These are phyloP conservation scores for Avena sativa DNA, from an alignment of 176 grass and related monocot species.

Conservation along the genomic window DNA sequence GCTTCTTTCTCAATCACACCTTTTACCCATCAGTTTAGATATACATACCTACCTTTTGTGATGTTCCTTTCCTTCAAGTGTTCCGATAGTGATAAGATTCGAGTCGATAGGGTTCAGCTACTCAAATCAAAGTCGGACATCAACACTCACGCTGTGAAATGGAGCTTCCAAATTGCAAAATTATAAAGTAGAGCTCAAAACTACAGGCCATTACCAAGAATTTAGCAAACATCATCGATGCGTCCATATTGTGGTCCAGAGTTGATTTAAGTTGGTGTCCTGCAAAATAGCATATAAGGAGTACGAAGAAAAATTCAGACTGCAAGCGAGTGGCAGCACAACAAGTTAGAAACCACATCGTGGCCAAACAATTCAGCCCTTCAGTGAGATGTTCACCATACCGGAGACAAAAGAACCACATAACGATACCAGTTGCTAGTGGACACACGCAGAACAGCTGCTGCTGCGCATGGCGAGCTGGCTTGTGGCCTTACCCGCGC, in stretches of 20 bases:
- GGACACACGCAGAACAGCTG: too few relatives aligned
- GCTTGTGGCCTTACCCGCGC: too few relatives aligned
- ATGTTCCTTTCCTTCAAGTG: too few relatives aligned
- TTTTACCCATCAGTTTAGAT: too few relatives aligned
- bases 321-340: neutral
- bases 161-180: neutral
- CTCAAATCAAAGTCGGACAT: neutral
- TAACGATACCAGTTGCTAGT: too few relatives aligned
- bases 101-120: too few relatives aligned
- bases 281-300: constrained; percentile 10
- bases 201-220: constrained; percentile 65
- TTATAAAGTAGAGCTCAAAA: neutral
- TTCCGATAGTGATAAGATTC: too few relatives aligned
- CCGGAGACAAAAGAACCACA: too few relatives aligned
- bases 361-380: constrained; percentile 77
- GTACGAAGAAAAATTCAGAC: neutral
- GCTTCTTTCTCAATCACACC: too few relatives aligned
- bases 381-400: too few relatives aligned
- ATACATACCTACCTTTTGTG: too few relatives aligned
- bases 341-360: neutral
- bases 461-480: too few relatives aligned
- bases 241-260: constrained; percentile 68
- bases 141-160: neutral
- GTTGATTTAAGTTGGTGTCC: constrained; percentile 52
- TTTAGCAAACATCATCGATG: constrained; percentile 88